Evolutionary conservation across 108 stramenopile species (phyloP), one percentile per base, ranked within the genome.

Genomic region (Cyclotella sp.): DNA sequence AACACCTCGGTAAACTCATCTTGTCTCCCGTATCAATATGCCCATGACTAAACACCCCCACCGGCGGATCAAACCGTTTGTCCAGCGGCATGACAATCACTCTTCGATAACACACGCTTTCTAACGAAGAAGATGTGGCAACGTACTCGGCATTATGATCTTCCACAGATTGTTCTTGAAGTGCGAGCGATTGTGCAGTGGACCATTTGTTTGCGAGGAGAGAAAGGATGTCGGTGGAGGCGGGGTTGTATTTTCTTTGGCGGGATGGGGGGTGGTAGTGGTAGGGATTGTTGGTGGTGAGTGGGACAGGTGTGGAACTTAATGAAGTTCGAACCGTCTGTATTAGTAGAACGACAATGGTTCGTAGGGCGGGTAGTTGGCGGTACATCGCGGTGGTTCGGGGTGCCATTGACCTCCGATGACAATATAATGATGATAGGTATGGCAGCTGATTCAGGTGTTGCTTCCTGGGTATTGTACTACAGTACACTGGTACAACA

Each of bases 11-110:
- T 28, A 96, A 72, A 41, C 86, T 88, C 81, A 93, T 87, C 82
- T 96, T 96, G 59, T 96, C 95, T 5, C 95, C 95, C 14, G 91
- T 93, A 63, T 94, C 87, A 42, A 92, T 87, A 73, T 96, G 93
- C 11, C 81, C 86, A 68, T 92, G 95, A 57, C 85, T 85, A 74
- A 96, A 96, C 39, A 81, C 70, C 11, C 95, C 95, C 83, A 87
- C 88, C 40, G 95, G 88, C n/a, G 95, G 93, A 79, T 94, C 86
- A 69, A 96, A 96, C 62, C 83, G 72, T 11, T 91, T 89, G 39
- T 90, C 85, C 39, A 96, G 71, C 7, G 95, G 95, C 43, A 96
- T 60, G 11, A 78, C 89, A 57, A 93, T 87, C 46, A 90, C 69
- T 10, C 92, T 84, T 42, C 95, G 87, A 62, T 84, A 79, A 14